Evolutionary conservation across 306 rosid species (phyloP).

Genomic region (Vigna radiata): DNA sequence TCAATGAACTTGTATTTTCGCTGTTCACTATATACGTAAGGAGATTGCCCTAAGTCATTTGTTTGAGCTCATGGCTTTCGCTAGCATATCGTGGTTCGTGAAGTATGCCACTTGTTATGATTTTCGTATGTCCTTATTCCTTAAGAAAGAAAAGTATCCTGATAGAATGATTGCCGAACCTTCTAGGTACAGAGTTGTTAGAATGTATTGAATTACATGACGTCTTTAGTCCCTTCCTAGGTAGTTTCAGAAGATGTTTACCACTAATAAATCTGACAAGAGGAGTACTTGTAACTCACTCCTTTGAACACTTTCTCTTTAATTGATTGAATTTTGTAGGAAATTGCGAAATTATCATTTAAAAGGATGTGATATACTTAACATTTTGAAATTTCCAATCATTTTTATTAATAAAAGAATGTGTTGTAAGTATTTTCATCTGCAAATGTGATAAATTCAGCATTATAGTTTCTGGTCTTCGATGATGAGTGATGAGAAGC

Average conservation of each 20-base stretch:
- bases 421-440: too few relatives aligned
- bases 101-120: conserved; percentile 1
- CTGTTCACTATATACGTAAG: background rate
- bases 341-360: too few relatives aligned
- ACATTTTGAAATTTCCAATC: too few relatives aligned
- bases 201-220: background rate
- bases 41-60: background rate
- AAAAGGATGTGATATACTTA: too few relatives aligned
- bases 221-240: background rate
- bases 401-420: too few relatives aligned
- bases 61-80: background rate
- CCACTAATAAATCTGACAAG: background rate
- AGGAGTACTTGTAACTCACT: too few relatives aligned
- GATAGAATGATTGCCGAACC: conserved; percentile 3
- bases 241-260: background rate
- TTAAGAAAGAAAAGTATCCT: background rate
- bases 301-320: too few relatives aligned
- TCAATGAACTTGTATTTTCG: background rate
- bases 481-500: background rate
- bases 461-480: background rate
- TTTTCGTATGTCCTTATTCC: background rate
- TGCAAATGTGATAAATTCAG: background rate
- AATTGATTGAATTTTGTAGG: too few relatives aligned
- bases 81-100: background rate
- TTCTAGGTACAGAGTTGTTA: background rate